A percentile compares a stretch with the other conserved stretches of the same genome.
Conservation (phyloP, 805 yeast species). For the Candida pseudofarinosa region DNA sequence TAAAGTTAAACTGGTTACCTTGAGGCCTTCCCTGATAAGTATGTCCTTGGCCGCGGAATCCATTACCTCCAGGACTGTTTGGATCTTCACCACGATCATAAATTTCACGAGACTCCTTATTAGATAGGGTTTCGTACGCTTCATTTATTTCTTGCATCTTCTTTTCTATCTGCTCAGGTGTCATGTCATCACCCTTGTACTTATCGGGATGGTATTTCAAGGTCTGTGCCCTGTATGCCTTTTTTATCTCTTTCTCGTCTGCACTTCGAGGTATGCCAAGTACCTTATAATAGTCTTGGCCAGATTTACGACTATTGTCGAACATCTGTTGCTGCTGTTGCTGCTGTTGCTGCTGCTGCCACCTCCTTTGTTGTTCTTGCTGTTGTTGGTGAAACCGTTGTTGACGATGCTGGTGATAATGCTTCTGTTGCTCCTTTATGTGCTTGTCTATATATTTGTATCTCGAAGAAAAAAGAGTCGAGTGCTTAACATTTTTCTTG, state of each 20-base stretch:
- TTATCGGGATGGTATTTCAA: conserved; percentile 92
- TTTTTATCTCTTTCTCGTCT: conserved; percentile 65
- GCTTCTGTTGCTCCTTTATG: conserved; percentile 21
- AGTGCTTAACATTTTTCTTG: conserved; percentile 32
- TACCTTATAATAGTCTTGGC: conserved; percentile 75
- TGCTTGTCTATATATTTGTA: conserved; percentile 25
- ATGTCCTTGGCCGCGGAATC: conserved; percentile 11
- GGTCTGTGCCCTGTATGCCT: conserved; percentile 74
- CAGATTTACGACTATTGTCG: conserved; percentile 30
- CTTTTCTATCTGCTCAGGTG: conserved; percentile 65
- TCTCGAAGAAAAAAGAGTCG: conserved; percentile 35
- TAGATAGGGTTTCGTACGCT: conserved; percentile 82
- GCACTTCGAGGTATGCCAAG: conserved; percentile 68
- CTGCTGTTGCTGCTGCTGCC: conserved; percentile 38
- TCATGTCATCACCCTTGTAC: conserved; percentile 60
- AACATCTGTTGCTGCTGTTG: conserved; percentile 24
- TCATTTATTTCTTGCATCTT: conserved; percentile 91
- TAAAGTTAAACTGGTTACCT: conserved; percentile 8
- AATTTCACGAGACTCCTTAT: conserved; percentile 55
- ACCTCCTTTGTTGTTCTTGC: conserved; percentile 46
- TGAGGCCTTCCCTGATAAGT: conserved; percentile 6
- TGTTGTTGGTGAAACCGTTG: conserved; percentile 36
- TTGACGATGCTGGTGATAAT: conserved; percentile 27
- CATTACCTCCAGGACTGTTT: conserved; percentile 28
- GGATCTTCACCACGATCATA: conserved; percentile 67